These are phyloP conservation scores for Herpetomonas samuelpessoai DNA, from an alignment of 208 protist genomes.

Conservation along the genomic window DNA sequence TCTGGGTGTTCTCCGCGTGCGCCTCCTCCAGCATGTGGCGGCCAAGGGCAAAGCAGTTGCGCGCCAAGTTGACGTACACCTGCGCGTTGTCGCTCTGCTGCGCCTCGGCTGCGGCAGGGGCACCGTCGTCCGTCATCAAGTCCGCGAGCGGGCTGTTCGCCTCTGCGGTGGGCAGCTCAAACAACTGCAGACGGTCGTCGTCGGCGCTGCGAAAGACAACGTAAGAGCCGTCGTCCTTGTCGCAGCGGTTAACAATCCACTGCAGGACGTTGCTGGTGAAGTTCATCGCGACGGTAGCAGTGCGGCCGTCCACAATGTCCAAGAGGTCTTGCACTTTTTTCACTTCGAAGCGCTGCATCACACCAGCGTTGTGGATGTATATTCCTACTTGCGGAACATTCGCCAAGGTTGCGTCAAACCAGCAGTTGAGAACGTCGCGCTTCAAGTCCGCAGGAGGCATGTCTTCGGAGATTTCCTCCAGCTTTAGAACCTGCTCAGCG, in stretches of 20 bases:
- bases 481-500: constrained; percentile 61
- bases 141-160: constrained; percentile 16
- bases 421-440: constrained; percentile 56
- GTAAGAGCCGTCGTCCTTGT: constrained; percentile 63
- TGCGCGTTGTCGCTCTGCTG: background rate
- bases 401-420: constrained; percentile 84
- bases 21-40: constrained; percentile 46
- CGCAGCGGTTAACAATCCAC: constrained; percentile 66
- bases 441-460: constrained; percentile 28
- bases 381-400: constrained; percentile 77
- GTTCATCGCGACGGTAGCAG: constrained; percentile 75
- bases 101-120: background rate
- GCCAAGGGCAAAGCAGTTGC: constrained; percentile 71
- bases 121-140: constrained; percentile 8
- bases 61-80: constrained; percentile 47
- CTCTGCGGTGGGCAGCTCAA: constrained; percentile 48
- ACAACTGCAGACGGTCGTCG: constrained; percentile 61
- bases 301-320: constrained; percentile 47
- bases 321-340: constrained; percentile 73
- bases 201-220: constrained; percentile 53
- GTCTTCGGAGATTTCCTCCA: constrained; percentile 34
- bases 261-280: constrained; percentile 79
- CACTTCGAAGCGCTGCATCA: constrained; percentile 71
- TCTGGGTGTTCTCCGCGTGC: constrained; percentile 30
- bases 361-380: constrained; percentile 73